Evolutionary conservation across 768 basidiomycete genomes (phyloP).

Genomic region (Chlorophyllum brunneum): DNA sequence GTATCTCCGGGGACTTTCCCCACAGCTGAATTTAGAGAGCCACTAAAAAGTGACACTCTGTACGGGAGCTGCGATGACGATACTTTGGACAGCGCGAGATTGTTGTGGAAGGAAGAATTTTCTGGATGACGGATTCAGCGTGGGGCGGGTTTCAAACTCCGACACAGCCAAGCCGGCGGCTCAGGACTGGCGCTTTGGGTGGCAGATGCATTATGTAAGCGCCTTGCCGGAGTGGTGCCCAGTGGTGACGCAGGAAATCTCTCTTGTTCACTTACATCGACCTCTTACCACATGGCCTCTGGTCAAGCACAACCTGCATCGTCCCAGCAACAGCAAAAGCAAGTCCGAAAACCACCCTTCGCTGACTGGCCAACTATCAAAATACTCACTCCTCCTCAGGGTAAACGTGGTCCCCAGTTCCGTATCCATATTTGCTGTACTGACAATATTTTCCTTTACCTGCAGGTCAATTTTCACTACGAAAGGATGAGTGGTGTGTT

Average conservation of each 20-base stretch:
- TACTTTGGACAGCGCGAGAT: constrained; percentile 65
- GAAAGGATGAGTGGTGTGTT: constrained; percentile 62
- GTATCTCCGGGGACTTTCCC: constrained; percentile 94
- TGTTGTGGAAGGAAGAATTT: constrained; percentile 21
- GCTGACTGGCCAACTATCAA: constrained; percentile 51
- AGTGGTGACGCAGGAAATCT: constrained; percentile 9
- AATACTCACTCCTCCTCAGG: constrained; percentile 49
- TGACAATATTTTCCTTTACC: neutral
- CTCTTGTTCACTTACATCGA: constrained; percentile 6
- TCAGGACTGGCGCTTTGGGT: neutral
- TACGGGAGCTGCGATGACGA: constrained; percentile 83
- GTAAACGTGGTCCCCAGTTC: constrained; percentile 22
- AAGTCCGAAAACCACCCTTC: constrained; percentile 34
- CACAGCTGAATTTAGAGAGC: constrained; percentile 60
- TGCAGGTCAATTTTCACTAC: constrained; percentile 53
- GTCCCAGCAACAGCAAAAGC: constrained; percentile 27
- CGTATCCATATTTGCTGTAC: constrained; percentile 1
- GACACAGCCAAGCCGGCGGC: neutral
- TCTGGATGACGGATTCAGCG: constrained; percentile 12
- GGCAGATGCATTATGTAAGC: constrained; percentile 5
- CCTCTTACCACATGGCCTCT: constrained; percentile 14
- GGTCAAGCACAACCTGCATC: constrained; percentile 24
- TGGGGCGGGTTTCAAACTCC: constrained; percentile 21
- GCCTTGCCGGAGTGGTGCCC: constrained; percentile 6
- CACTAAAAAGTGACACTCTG: constrained; percentile 41